Evolutionary conservation across 2,329 filamentous ascomycete genomes (phyloP), one percentile per base, ranked within the genome.

Genomic region (Colletotrichum ledebouriae): DNA sequence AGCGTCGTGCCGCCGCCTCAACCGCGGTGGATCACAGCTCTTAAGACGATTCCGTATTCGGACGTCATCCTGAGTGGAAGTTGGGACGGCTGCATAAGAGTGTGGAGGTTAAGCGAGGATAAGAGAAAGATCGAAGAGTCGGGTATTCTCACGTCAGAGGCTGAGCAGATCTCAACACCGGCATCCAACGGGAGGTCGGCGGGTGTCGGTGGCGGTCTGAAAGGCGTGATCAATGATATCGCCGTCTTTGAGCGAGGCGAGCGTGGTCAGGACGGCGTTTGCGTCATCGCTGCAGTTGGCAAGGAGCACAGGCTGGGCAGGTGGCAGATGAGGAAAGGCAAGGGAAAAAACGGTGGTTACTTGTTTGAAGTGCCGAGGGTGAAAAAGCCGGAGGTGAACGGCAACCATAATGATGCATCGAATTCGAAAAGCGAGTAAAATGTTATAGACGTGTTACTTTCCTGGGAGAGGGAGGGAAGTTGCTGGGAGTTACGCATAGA

Each of bases 1-100:
- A 82, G 84, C n/a, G 83, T 86, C 11, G 83, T 91, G 53, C 84
- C 91, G 49, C 81, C 86, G 22, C 88, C 90, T 1, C 87, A 90
- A 72, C 93, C 96, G 4, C 87, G 95, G 76, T 97, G 92, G 86
- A 96, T 99, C 78, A 99, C 96, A 1, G 94, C 95, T 6, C 83
- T 99, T 49, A 86, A 90, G 56, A 92, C 93, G 0, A 86, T 99
- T 56, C 95, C 96, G 0, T 98, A 94, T 78, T 95, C 94, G 5
- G 94, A 99, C 75, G 83, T 97, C 58, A 89, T 99, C 64, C 84
- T 99, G 58, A 97, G 90, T 72, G 96, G 95, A 37, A 97, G 94
- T 79, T 99, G 95, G 94, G 96, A 97, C 76, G 96, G 96, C 2
- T 90, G 88, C 78, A 86, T 99, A 66, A 86, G 95, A 57, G 91